Evolutionary conservation across 2,329 filamentous ascomycete species (phyloP), one percentile per base, ranked within the genome.

Genomic region (Ophiocordyceps camponoti-rufipedis): DNA sequence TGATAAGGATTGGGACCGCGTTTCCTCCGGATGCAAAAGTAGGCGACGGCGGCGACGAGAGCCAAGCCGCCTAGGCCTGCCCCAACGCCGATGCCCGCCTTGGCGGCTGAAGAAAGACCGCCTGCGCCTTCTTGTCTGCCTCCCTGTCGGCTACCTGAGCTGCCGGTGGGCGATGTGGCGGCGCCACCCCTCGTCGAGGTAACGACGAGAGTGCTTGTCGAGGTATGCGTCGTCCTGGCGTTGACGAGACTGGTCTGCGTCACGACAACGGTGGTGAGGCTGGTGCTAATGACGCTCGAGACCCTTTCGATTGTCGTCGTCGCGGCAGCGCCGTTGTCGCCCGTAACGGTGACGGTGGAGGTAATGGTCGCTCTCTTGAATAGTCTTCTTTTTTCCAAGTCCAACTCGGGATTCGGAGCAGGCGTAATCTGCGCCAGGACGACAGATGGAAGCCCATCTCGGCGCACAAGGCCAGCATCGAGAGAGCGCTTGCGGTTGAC

Each of bases 81-180:
- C 44, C 62, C 65, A 19, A 59, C 60, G 45, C 65, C 65, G 35
- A 68, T 68, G 45, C 65, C 65, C 41, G 62, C 62, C 59, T 67
- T 66, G 48, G 64, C 65, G 28, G 64, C 65, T 7, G 58, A 63
- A 1, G 61, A 62, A 10, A 68, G 57, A 5, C 64, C 62, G 10
- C 52, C 50, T 48, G 48, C 50, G 35, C 49, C 48, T 23, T 23
- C 23, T 23, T 5, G 23, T 23, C 23, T 23, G 5, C 23, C 23
- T 23, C 23, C 23, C 23, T 23, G 23, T 23, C 5, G 23, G 47
- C 16, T 49, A 47, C 44, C 49, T 42, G 42, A 48, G 16, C 44
- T 45, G 48, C 54, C 54, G 1, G 55, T 55, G 14, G 56, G 51
- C 9, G 50, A 48, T 45, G 51, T 50, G 11, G 57, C 59, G 13